These are phyloP conservation scores for Beta corolliflora DNA, from an alignment of 179 eudicot species.

Conservation along the genomic window DNA sequence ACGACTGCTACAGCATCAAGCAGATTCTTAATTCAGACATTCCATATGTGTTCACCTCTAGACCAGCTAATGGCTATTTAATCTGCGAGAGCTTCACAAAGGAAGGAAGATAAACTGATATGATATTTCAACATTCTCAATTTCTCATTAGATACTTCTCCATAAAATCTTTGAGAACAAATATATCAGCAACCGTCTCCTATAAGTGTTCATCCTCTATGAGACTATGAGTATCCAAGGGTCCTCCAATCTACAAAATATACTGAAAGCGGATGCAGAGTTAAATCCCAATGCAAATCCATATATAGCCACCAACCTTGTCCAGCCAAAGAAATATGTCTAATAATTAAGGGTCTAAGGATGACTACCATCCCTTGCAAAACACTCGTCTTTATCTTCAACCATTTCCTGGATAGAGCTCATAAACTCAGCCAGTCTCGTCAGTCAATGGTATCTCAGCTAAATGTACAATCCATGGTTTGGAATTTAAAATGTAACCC, in stretches of 20 bases:
- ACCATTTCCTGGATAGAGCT: neutral
- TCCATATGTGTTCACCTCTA: neutral
- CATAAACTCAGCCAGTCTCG: neutral
- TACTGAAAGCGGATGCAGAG: neutral
- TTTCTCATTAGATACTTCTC: too few species aligned
- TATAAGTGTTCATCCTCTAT: neutral
- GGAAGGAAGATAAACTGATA: neutral
- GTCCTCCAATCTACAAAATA: neutral
- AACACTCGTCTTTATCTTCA: neutral
- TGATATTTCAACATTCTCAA: neutral
- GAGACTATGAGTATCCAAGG: neutral
- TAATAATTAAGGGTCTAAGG: neutral
- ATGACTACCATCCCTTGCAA: neutral
- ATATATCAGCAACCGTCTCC: neutral
- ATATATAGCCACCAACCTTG: neutral
- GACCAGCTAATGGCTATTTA: neutral
- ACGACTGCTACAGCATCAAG: neutral
- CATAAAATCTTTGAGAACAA: neutral
- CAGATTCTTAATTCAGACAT: neutral
- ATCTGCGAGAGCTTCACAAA: neutral
- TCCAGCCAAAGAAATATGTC: neutral
- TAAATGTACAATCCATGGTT: neutral
- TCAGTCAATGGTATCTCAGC: neutral
- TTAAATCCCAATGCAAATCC: neutral
- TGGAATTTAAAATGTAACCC: neutral